Percentiles rank a stretch among this genome's conserved stretches.
Evolutionary conservation across 148 eudicot genomes (phyloP).

Genomic region (Rhododendron kiyosumense): DNA sequence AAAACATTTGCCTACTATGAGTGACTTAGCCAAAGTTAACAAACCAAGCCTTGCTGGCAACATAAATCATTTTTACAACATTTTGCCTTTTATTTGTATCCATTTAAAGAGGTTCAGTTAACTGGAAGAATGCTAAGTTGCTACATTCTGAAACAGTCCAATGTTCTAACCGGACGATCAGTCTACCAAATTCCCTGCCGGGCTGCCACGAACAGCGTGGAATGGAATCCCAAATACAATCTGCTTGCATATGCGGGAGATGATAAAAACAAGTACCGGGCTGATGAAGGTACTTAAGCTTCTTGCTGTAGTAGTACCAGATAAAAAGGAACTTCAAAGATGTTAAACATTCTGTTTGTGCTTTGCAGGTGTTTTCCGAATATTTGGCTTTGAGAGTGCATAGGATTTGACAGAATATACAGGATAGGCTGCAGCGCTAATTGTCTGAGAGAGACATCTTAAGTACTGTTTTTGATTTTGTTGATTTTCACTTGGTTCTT

Average conservation of each 20-base stretch:
- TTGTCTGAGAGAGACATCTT: too few relatives aligned
- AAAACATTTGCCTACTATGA: too few relatives aligned
- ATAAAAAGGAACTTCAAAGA: neutral
- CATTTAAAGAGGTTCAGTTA: neutral
- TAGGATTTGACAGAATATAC: constrained; percentile 21
- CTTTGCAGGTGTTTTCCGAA: constrained; percentile 71
- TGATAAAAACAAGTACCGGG: constrained; percentile 90
- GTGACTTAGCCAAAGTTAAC: too few relatives aligned
- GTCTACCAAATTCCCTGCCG: constrained; percentile 93
- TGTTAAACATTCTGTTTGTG: neutral
- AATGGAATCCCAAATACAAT: constrained; percentile 90
- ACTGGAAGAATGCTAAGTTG: neutral
- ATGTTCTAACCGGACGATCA: constrained; percentile 77
- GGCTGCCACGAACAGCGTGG: constrained; percentile 95
- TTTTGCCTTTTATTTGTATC: too few relatives aligned
- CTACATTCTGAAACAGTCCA: constrained; percentile 39
- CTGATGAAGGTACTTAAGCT: constrained; percentile 68
- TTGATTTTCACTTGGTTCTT: too few relatives aligned
- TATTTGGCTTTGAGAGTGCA: constrained; percentile 83
- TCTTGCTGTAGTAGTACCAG: neutral
- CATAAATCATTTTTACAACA: neutral
- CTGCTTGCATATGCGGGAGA: constrained; percentile 96
- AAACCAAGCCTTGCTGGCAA: too few relatives aligned
- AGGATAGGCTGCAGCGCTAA: neutral
- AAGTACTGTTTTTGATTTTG: too few relatives aligned